Conservation (phyloP, 2,329 filamentous ascomycete genomes). For the Xylariales sp. region DNA sequence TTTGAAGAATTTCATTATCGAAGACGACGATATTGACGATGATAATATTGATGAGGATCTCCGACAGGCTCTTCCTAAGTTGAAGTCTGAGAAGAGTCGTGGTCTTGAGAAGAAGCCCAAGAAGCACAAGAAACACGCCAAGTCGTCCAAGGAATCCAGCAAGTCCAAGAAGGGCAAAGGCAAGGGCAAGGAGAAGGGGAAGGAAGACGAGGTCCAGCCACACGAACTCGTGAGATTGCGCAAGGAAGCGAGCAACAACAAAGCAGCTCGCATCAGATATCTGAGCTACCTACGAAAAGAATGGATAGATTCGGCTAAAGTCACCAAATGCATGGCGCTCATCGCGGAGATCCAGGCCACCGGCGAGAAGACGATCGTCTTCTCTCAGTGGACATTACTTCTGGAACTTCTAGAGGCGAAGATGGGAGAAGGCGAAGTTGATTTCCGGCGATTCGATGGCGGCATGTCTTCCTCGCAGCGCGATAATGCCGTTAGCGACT, state of each 20-base stretch:
- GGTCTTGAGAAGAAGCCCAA: conserved; percentile 10
- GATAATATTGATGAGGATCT: conserved; percentile 24
- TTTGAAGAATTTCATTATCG: conserved; percentile 29
- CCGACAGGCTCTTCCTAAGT: conserved; percentile 33
- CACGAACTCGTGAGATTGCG: conserved; percentile 46
- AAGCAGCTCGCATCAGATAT: conserved; percentile 63
- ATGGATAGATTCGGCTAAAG: conserved; percentile 73
- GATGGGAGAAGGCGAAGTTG: conserved; percentile 48
- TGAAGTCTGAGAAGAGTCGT: no score
- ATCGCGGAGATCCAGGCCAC: conserved; percentile 43
- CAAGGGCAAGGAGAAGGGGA: conserved; percentile 40
- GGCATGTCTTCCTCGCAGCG: conserved; percentile 64
- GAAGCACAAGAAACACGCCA: conserved; percentile 23
- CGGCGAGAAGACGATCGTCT: conserved; percentile 74
- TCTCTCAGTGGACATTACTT: conserved; percentile 76
- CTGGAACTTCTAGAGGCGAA: conserved; percentile 74
- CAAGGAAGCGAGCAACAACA: conserved; percentile 59
- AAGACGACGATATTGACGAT: conserved; percentile 16
- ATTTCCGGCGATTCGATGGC: conserved; percentile 70
- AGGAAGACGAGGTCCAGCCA: conserved; percentile 33
- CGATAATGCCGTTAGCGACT: conserved; percentile 62
- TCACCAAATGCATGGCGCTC: conserved; percentile 63
- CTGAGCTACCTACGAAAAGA: conserved; percentile 61
- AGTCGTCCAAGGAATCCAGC: conserved; percentile 26
- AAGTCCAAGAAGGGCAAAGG: conserved; percentile 35